Evolutionary conservation across 495 filamentous ascomycete genomes (phyloP).

Genomic region (Aspergillus asperescens): DNA sequence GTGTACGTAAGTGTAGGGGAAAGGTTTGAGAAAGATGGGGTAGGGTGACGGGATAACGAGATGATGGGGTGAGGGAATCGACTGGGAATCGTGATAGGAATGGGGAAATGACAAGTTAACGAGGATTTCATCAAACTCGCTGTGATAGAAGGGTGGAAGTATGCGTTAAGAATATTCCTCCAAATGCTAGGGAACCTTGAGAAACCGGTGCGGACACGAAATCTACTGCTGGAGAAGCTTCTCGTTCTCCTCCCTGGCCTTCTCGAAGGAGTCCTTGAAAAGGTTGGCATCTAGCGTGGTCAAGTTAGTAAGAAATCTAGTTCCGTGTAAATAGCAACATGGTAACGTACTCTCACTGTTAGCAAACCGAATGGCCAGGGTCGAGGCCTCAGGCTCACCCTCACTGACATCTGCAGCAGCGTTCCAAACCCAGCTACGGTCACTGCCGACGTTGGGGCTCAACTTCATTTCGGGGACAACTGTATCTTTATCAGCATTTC

Average conservation of each 20-base stretch:
- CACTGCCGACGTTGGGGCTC: constrained; percentile 92
- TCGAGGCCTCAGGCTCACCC: constrained; percentile 93
- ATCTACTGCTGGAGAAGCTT: constrained; percentile 60
- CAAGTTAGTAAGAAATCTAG: constrained; percentile 3
- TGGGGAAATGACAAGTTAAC: constrained; percentile 12
- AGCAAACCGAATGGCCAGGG: constrained; percentile 93
- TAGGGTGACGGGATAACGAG: too few species aligned
- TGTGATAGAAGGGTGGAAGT: constrained; percentile 13
- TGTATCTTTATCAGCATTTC: constrained; percentile 34
- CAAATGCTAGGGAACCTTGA: constrained; percentile 15
- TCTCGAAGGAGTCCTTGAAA: constrained; percentile 98
- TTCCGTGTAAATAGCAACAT: neutral
- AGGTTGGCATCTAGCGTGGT: constrained; percentile 74
- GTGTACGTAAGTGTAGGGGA: constrained; percentile 2
- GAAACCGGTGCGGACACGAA: neutral
- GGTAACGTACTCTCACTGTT: constrained; percentile 85
- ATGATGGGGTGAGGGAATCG: constrained; percentile 5
- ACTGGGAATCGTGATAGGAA: constrained; percentile 10
- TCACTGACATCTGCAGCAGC: constrained; percentile 96
- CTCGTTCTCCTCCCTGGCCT: constrained; percentile 96
- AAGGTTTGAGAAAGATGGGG: too few species aligned
- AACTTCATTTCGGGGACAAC: constrained; percentile 99
- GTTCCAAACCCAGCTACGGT: constrained; percentile 99
- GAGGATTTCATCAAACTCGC: constrained; percentile 14
- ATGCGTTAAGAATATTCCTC: constrained; percentile 17